Conservation (phyloP, 2,329 filamentous ascomycete species). For the Metarhizium sp. region DNA sequence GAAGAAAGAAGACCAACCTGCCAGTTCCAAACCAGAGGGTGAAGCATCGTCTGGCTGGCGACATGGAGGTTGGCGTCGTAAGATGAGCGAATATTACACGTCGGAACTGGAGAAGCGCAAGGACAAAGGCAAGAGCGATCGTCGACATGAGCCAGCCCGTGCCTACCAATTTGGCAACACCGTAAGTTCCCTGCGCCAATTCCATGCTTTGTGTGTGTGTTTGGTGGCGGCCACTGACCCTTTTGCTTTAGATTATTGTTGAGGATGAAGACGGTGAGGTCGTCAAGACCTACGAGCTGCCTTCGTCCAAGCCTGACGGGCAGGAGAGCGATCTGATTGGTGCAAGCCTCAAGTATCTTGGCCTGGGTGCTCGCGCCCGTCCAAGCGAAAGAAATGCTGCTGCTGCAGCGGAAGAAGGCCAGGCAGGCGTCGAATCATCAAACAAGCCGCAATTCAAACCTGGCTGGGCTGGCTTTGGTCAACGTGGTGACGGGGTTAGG, state of each 20-base stretch:
- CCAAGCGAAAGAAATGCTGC: constrained; percentile 26
- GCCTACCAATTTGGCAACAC: constrained; percentile 82
- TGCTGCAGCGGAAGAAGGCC: constrained; percentile 19
- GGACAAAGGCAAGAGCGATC: constrained; percentile 49
- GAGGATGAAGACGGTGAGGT: constrained; percentile 83
- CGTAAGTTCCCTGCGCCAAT: constrained; percentile 27
- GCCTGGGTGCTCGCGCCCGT: constrained; percentile 37
- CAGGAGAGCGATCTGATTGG: constrained; percentile 30
- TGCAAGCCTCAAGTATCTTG: constrained; percentile 44
- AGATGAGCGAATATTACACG: constrained; percentile 41
- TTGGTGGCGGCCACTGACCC: not conserved
- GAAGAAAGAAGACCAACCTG: constrained; percentile 1
- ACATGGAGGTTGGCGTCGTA: constrained; percentile 35
- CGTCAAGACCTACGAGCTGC: constrained; percentile 73
- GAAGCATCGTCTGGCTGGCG: constrained; percentile 18
- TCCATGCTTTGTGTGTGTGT: not conserved
- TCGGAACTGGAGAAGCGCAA: constrained; percentile 56
- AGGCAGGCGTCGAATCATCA: constrained; percentile 21
- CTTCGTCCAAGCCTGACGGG: constrained; percentile 37
- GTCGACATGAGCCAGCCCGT: constrained; percentile 61
- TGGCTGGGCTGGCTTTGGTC: constrained; percentile 41
- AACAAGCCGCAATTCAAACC: constrained; percentile 31
- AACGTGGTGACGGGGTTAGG: constrained; percentile 22
- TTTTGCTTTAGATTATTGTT: constrained; percentile 60
- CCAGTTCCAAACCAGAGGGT: constrained; percentile 1